phyloP scores from a whole-genome alignment of 192 early-diverging fungal species.

The Kickxella alabastrina region DNA sequence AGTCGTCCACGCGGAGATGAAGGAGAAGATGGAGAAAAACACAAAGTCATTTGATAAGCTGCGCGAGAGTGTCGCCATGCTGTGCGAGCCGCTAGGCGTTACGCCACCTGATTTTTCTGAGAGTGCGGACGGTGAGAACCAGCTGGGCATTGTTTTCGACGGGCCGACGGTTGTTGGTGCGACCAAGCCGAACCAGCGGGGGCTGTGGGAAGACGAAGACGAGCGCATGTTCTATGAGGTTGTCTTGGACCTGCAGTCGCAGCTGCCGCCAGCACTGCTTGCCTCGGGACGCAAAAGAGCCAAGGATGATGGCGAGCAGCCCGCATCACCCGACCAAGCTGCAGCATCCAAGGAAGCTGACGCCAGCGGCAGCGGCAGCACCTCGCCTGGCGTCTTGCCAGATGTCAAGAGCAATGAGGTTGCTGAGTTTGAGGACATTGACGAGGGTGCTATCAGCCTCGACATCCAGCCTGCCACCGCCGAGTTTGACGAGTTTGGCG shows the following conservation, averaged over 20 bases:
- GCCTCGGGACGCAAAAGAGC: constrained; percentile 29
- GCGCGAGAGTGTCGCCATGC: constrained; percentile 32
- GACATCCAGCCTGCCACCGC: background rate
- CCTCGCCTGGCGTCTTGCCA: background rate
- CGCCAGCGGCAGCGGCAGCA: too few relatives aligned
- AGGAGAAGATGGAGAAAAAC: constrained; percentile 33
- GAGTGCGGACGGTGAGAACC: constrained; percentile 54
- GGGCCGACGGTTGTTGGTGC: constrained; percentile 9
- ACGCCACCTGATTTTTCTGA: constrained; percentile 79
- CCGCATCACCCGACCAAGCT: background rate
- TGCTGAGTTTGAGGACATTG: constrained; percentile 14
- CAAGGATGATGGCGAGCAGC: background rate
- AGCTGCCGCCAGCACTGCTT: constrained; percentile 83
- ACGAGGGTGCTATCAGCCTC: constrained; percentile 20
- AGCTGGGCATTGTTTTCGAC: constrained; percentile 45
- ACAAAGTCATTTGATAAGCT: constrained; percentile 25
- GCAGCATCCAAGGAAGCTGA: background rate
- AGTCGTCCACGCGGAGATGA: constrained; percentile 33
- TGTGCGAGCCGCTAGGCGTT: constrained; percentile 69
- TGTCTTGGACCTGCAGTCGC: constrained; percentile 69
- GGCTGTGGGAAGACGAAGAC: constrained; percentile 93
- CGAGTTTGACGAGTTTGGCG: constrained; percentile 18
- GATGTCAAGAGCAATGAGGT: background rate
- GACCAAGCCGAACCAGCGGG: constrained; percentile 4
- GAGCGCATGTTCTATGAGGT: constrained; percentile 85